phyloP scores from a whole-genome alignment of 345 rosid species.

The Ailanthus altissimus region DNA sequence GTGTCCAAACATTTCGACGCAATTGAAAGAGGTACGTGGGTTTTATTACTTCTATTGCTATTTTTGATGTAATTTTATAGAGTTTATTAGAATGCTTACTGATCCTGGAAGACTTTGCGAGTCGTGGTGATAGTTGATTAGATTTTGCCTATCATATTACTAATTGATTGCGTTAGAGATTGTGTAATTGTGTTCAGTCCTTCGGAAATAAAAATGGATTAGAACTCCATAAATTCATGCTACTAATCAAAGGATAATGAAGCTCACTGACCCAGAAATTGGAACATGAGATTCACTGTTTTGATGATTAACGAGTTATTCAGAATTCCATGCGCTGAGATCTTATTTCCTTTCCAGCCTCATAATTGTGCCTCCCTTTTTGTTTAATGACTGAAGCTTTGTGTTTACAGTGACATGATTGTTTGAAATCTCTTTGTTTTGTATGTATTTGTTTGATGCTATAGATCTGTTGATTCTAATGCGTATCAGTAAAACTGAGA shows the following conservation, averaged over 20 bases:
- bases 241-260: too few species aligned
- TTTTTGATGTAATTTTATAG: background rate
- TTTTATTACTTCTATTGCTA: background rate
- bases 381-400: background rate
- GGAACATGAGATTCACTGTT: too few species aligned
- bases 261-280: too few species aligned
- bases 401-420: background rate
- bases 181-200: background rate
- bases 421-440: constrained; percentile 6
- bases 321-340: background rate
- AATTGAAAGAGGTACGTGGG: background rate
- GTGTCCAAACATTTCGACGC: background rate
- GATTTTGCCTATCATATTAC: background rate
- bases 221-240: too few species aligned
- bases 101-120: background rate
- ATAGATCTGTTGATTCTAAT: constrained; percentile 30
- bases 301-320: too few species aligned
- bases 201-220: background rate
- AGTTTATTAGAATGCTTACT: too few species aligned
- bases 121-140: background rate
- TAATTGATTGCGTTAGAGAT: background rate
- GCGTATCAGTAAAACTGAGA: constrained; percentile 79
- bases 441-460: background rate
- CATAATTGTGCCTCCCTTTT: background rate
- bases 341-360: background rate